A percentile compares a stretch with the other conserved stretches of the same genome.
These are phyloP conservation scores for Primulina huaijiensis DNA, from an alignment of 257 asterid genomes.

Conservation along the genomic window DNA sequence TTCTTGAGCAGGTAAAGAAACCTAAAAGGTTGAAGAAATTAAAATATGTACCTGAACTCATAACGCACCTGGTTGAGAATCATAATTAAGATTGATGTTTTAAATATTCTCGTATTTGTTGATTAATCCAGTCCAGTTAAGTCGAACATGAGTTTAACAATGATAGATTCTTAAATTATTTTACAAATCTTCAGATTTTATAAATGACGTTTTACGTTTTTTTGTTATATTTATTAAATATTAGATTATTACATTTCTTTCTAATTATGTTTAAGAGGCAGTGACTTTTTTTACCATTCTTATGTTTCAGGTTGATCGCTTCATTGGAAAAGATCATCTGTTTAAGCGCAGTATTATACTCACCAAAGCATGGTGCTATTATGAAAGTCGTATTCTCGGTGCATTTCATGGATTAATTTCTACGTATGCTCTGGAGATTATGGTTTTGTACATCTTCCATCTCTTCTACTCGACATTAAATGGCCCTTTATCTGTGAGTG, in stretches of 20 bases:
- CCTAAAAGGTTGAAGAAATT: neutral
- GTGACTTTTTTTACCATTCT: slow-evolving; percentile 20
- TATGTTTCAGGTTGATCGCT: slow-evolving; percentile 69
- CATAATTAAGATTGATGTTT: slow-evolving; percentile 16
- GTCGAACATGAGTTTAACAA: too few species aligned
- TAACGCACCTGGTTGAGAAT: neutral
- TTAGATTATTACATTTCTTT: neutral
- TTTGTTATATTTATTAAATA: slow-evolving; percentile 2
- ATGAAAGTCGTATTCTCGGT: slow-evolving; percentile 94
- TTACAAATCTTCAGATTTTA: neutral
- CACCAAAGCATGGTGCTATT: slow-evolving; percentile 95
- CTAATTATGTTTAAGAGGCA: slow-evolving; percentile 6
- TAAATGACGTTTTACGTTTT: neutral
- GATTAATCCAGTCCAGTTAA: neutral
- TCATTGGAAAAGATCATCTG: slow-evolving; percentile 70
- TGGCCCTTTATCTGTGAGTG: slow-evolving; percentile 85
- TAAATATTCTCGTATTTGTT: neutral
- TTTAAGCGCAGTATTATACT: slow-evolving; percentile 85
- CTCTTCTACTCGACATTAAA: slow-evolving; percentile 62
- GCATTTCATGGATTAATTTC: slow-evolving; percentile 90
- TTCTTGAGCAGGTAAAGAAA: slow-evolving; percentile 67
- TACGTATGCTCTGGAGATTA: slow-evolving; percentile 89
- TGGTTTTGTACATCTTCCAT: slow-evolving; percentile 86
- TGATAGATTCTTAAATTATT: neutral
- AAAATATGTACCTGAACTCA: neutral